Evolutionary conservation across 140 eudicot species (phyloP).

Genomic region (Senecio squalidus): DNA sequence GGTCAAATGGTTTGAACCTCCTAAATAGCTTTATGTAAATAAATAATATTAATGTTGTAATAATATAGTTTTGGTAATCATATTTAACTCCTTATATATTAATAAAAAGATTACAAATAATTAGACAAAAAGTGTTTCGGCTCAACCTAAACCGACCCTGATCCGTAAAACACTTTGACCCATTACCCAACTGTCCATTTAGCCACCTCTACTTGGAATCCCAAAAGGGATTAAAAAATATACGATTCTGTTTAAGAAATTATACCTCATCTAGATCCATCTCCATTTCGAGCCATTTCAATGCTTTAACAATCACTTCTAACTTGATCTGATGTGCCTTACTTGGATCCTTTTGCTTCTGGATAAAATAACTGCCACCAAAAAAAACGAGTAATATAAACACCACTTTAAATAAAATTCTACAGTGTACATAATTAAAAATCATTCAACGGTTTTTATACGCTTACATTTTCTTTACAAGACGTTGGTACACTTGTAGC

Average conservation of each 20-base stretch:
- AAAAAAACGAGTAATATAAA: not conserved
- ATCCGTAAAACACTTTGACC: too few relatives aligned
- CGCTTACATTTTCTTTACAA: constrained; percentile 84
- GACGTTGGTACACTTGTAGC: constrained; percentile 89
- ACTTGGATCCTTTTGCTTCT: constrained; percentile 76
- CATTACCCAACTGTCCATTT: too few relatives aligned
- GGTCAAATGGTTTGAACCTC: too few relatives aligned
- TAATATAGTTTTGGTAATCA: too few relatives aligned
- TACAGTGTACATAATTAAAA: not conserved
- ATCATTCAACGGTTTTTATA: too few relatives aligned
- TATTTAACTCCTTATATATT: too few relatives aligned
- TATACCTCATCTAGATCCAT: constrained; percentile 93
- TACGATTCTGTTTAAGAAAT: not conserved
- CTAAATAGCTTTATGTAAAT: too few relatives aligned
- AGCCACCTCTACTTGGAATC: not conserved
- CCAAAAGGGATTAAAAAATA: too few relatives aligned
- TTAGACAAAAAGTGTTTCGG: too few relatives aligned
- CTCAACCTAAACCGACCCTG: too few relatives aligned
- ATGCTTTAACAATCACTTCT: constrained; percentile 82
- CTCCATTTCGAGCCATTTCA: constrained; percentile 93
- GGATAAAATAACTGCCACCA: constrained; percentile 60
- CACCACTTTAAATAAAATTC: not conserved
- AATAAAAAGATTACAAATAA: too few relatives aligned
- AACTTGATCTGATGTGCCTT: constrained; percentile 88
- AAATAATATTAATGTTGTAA: too few relatives aligned